These are phyloP conservation scores for Collariella sp. DNA, from an alignment of 495 filamentous ascomycete species.

Conservation along the genomic window DNA sequence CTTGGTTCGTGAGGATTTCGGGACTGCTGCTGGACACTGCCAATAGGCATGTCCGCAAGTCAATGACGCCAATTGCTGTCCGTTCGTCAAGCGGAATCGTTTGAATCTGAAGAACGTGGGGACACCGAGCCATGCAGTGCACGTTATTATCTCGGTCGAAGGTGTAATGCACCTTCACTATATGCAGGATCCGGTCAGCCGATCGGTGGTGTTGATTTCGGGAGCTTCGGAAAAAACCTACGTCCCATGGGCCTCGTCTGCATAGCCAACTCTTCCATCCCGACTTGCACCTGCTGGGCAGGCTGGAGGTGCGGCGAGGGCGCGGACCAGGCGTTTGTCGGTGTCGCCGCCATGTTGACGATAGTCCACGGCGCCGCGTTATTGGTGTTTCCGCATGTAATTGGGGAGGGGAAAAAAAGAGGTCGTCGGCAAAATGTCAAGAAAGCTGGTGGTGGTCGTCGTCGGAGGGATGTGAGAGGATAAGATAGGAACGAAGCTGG, in stretches of 20 bases:
- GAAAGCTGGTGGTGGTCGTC: not conserved
- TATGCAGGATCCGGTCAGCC: constrained; percentile 20
- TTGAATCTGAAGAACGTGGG: constrained; percentile 69
- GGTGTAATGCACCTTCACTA: constrained; percentile 94
- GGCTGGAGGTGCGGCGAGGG: constrained; percentile 18
- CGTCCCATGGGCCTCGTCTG: constrained; percentile 45
- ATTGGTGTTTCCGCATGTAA: constrained; percentile 4
- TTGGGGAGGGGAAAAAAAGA: constrained; percentile 7
- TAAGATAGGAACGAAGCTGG: constrained; percentile 8
- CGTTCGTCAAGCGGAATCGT: constrained; percentile 69
- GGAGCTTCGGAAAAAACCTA: constrained; percentile 25
- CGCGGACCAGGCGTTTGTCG: constrained; percentile 21
- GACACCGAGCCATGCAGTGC: constrained; percentile 85
- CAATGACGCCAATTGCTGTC: constrained; percentile 71
- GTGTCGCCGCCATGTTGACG: constrained; percentile 18
- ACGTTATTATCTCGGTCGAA: constrained; percentile 87
- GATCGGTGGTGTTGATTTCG: not conserved
- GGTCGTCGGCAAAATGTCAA: not conserved
- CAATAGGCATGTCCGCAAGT: constrained; percentile 82
- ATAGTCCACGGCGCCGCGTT: constrained; percentile 11
- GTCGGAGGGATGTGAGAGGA: not conserved
- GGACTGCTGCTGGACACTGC: constrained; percentile 72
- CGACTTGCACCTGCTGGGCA: constrained; percentile 46
- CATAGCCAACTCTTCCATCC: constrained; percentile 37
- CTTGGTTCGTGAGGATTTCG: constrained; percentile 76